Evolutionary conservation across 2,329 filamentous ascomycete species (phyloP), one percentile per base, ranked within the genome.

Genomic region (Teratosphaeriaceae sp.): DNA sequence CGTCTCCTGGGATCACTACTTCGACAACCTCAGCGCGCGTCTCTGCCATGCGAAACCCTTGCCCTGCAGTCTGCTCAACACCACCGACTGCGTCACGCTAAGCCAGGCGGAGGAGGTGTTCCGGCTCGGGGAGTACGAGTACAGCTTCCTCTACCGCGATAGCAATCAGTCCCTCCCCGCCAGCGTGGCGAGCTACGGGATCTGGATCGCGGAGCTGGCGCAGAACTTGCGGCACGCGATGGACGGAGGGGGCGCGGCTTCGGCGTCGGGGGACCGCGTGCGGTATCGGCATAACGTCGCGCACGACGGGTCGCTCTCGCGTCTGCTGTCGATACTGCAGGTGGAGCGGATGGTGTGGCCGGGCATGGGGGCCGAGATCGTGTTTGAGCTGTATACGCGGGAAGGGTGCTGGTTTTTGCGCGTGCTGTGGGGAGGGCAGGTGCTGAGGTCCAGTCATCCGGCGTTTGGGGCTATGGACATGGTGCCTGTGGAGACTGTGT

Each of bases 271-370:
- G 6, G 38, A 26, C 3, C 34, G 44, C 1, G 61, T 77, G 0
- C 65, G 69, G 9, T 90, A 88, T 58, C 65, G 79, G 33, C 86
- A 92, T 57, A 89, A 90, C 50, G 73, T 92, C 27, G 86, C 85
- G 2, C 86, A 94, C 55, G 87, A 92, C 54, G 87, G 86, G 2
- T 82, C 78, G 3, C 58, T 89, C 5, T 79, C 82, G 9, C 67
- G 79, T 2, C 55, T 90, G 5, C 67, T 92, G 18, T 78, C 78
- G 2, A 73, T 89, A 13, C 59, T 92, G 56, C 85, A 90, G 65
- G 57, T 84, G 1, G 80, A 87, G 18, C 62, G 71, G 40, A 90
- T 90, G 85, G 79, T 88, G 1, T 90, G 85, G 85, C 85, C 85
- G 0, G 85, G 85, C 0, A 88, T 90, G 85, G 85, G 85, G 0